Base-by-base conservation (phyloP, 805 yeast species). In the Zygoascus ofunaensis region DNA sequence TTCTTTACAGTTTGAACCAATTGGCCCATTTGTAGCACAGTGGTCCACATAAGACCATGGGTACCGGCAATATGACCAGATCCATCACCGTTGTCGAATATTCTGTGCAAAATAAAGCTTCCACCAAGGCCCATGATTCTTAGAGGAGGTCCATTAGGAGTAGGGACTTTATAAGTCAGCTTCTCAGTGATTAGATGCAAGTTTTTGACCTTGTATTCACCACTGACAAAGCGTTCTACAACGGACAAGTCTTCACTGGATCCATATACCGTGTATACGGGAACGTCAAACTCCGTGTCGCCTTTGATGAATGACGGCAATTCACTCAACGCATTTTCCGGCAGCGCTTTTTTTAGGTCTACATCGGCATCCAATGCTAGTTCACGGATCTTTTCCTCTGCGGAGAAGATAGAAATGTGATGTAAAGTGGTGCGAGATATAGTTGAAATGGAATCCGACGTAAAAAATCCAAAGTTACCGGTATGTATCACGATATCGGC, bases 401-500 rank as follows among this genome's bases (percentile, higher is more conserved):
- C 79, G 41, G 80, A 77, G 52, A 79, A 80, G 46, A 80, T 80
- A 10, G 81, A 82, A 26, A 82, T 73, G 53, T 79, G 83, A 49
- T 83, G 72, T 39, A 68, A 56, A 19, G 62, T 57, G 15, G 56
- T 52, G 33, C 72, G 80, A 57, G 73, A 73, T 45, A 76, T 79
- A 54, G 67, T 64, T 19, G 60, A 64, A 4, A 81, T 69, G 36
- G 82, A 74, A 15, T 71, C 73, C 30, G 63, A 63, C 54, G 82
- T 83, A 63, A 82, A 76, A 57, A 83, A 81, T 10, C 94, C 94
- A 64, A 82, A 82, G 48, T 78, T 80, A n/a, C 90, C 89, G 3
- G 86, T 78, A 55, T 82, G 87, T 12, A 82, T 66, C 22, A 82
- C 71, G 19, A 73, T 53, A 34, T 71, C 70, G 2, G 82, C 83